A percentile compares a stretch with the other conserved stretches of the same genome.
Conservation (phyloP, 805 yeast species). For the Phaffomyces antillensis region DNA sequence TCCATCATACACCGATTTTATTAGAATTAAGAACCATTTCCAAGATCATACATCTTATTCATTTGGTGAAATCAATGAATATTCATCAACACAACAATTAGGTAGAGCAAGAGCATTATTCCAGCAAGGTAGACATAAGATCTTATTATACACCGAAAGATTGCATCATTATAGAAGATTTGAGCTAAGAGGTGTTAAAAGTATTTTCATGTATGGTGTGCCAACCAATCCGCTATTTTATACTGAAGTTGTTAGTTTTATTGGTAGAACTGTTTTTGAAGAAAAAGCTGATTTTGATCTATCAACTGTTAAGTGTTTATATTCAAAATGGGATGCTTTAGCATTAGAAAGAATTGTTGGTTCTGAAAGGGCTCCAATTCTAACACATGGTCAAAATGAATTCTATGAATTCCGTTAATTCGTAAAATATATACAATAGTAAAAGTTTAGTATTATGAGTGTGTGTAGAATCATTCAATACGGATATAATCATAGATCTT, state of each 20-base stretch:
- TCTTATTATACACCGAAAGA: conserved; percentile 89
- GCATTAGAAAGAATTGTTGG: conserved; percentile 84
- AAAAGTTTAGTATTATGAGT: too few relatives aligned
- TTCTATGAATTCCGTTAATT: conserved; percentile 58
- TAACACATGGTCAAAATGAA: conserved; percentile 67
- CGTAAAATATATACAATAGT: too few relatives aligned
- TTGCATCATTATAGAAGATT: conserved; percentile 86
- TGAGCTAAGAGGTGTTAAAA: conserved; percentile 78
- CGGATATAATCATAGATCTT: too few relatives aligned
- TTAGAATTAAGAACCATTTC: conserved; percentile 64
- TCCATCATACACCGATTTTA: conserved; percentile 81
- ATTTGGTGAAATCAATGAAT: conserved; percentile 76
- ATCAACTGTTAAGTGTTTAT: conserved; percentile 53
- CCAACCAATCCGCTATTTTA: conserved; percentile 85
- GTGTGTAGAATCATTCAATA: too few relatives aligned
- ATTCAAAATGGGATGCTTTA: conserved; percentile 72
- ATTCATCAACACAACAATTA: conserved; percentile 63
- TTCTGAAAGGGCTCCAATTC: conserved; percentile 54
- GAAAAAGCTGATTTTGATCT: conserved; percentile 49
- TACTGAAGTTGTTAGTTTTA: conserved; percentile 61
- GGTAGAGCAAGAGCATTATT: conserved; percentile 68
- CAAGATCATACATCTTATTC: conserved; percentile 50
- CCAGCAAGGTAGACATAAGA: conserved; percentile 50
- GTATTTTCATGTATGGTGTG: conserved; percentile 70
- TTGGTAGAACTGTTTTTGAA: conserved; percentile 50